Evolutionary conservation across 371 early-diverging fungal species (phyloP), one percentile per base, ranked within the genome.

Genomic region (Rhizopus sp.): DNA sequence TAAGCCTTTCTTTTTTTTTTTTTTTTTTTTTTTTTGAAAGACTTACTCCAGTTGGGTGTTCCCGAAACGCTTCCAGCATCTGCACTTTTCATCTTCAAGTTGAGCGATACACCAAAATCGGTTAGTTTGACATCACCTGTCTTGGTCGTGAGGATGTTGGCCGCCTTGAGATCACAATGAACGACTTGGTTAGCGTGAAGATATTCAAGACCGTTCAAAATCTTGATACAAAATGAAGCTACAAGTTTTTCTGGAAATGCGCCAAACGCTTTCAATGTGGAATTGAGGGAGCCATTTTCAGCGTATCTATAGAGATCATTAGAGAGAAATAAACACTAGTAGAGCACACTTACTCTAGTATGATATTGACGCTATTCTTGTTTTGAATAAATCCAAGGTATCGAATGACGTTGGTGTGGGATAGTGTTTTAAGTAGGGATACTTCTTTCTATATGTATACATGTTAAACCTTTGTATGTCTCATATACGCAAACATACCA

Each of bases 121-220:
- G 95, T 92, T 38, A 96, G 72, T 67, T 96, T 96, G 38, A 94
- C 91, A 54, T 86, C 85, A 2, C 95, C 97, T 32, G 88, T 85
- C 62, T 95, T 96, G 5, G 95, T 96, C 0, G 93, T 88, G 58
- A 96, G 63, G 44, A 96, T 93, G 65, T 96, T 96, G 73, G 93
- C 93, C 1, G 92, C 93, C 69, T 99, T 99, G 42, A 98, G 73
- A 72, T 99, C 98, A 55, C 99, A 86, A 69, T 99, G 99, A 5
- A 88, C 90, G 8, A 90, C 87, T 68, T 88, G 58, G 64, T 92
- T 88, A 1, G 85, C 87, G 66, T 98, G 99, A 34, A 98, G 82
- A 73, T 95, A 98, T 0, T 84, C 72, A 30, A 98, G 81, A 0
- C 91, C 97, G 34, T 88, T 84, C 10, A 97, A 80, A 13, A 95